phyloP scores from a whole-genome alignment of 768 basidiomycete genomes.

The Fomitopsis pulvina region DNA sequence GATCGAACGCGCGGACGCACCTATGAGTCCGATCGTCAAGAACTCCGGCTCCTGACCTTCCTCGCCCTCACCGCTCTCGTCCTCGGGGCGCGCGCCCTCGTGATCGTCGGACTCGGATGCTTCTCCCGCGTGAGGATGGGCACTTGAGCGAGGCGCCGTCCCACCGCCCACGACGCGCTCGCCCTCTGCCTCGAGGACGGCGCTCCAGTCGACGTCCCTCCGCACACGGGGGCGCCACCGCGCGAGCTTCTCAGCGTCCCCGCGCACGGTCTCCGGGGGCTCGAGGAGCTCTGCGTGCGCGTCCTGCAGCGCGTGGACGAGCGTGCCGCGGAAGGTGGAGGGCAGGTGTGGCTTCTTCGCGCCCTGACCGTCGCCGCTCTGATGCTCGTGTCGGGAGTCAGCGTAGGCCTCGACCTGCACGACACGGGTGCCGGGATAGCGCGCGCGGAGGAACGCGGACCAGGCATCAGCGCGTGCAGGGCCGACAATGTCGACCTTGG shows the following conservation, averaged over 20 bases:
- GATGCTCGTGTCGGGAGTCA: conserved; percentile 30
- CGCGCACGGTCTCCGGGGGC: conserved; percentile 54
- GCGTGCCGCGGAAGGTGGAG: conserved; percentile 48
- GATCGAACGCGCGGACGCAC: conserved; percentile 24
- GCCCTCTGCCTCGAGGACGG: conserved; percentile 38
- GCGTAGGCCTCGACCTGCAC: conserved; percentile 75
- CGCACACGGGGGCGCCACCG: conserved; percentile 66
- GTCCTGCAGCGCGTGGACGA: conserved; percentile 58
- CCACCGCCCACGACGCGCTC: conserved; percentile 38
- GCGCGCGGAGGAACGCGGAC: conserved; percentile 49
- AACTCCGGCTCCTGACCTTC: conserved; percentile 40
- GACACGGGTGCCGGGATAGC: conserved; percentile 49
- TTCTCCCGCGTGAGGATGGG: conserved; percentile 14
- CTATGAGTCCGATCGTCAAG: conserved; percentile 79
- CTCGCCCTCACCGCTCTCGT: neutral
- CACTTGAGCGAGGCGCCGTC: conserved; percentile 25
- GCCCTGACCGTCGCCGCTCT: conserved; percentile 12
- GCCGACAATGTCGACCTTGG: conserved; percentile 85
- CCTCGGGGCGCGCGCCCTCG: neutral
- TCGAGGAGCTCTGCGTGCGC: conserved; percentile 62
- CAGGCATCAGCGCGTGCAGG: conserved; percentile 56
- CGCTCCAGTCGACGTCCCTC: conserved; percentile 68
- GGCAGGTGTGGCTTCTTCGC: conserved; percentile 50
- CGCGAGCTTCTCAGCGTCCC: conserved; percentile 40
- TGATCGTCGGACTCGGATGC: conserved; percentile 20